Percentiles rank a stretch among this genome's conserved stretches.
These are phyloP conservation scores for Kodamaea fungicola DNA, from an alignment of 1,139 yeast species.

Conservation along the genomic window DNA sequence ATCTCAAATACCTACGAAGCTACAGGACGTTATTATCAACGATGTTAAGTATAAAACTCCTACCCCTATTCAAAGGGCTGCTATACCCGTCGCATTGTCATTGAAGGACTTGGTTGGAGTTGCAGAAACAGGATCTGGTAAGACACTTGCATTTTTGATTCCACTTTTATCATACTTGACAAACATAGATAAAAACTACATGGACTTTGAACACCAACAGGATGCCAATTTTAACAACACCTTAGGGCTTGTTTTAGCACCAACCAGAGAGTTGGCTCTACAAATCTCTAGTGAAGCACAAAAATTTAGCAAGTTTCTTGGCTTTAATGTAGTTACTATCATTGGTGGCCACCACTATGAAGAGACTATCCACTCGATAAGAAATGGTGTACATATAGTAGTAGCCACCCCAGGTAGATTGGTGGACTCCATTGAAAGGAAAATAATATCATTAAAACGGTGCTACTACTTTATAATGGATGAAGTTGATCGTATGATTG, in stretches of 20 bases:
- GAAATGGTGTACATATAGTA: constrained; percentile 71
- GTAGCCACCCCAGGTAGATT: constrained; percentile 95
- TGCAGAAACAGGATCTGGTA: constrained; percentile 98
- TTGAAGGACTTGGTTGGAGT: constrained; percentile 74
- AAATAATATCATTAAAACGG: constrained; percentile 54
- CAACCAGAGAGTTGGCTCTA: constrained; percentile 90
- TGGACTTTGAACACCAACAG: constrained; percentile 31
- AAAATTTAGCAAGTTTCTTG: constrained; percentile 42
- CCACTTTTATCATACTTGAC: constrained; percentile 65
- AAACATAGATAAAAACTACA: constrained; percentile 32
- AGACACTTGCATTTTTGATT: constrained; percentile 82
- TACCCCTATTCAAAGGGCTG: constrained; percentile 86
- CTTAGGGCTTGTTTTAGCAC: constrained; percentile 73
- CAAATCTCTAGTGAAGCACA: constrained; percentile 71
- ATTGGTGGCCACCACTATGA: constrained; percentile 91
- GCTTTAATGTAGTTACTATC: constrained; percentile 58
- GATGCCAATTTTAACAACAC: constrained; percentile 31
- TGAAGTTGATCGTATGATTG: constrained; percentile 95
- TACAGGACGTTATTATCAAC: constrained; percentile 35
- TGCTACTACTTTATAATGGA: constrained; percentile 76
- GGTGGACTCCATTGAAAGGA: constrained; percentile 72
- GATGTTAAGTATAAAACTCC: constrained; percentile 56
- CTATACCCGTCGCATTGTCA: constrained; percentile 69
- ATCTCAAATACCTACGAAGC: constrained; percentile 41
- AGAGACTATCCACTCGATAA: constrained; percentile 59